Percentiles rank a stretch among this genome's conserved stretches.
Conservation (phyloP, 345 rosid species). For the Balakata baccata region DNA sequence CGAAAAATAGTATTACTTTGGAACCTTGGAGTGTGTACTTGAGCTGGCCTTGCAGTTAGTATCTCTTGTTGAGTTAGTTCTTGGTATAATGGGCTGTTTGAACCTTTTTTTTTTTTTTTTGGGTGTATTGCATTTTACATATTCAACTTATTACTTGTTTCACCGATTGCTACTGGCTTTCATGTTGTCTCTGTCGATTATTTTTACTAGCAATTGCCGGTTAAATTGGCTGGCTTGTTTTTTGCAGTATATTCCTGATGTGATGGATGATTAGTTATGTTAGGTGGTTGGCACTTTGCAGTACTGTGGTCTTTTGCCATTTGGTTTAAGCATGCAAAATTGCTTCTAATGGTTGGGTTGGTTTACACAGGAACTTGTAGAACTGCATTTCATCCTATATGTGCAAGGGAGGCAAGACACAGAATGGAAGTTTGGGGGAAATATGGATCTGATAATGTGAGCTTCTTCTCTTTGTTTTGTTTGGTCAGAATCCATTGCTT, state of each 20-base stretch:
- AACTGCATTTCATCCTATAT: conserved; percentile 86
- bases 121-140: neutral
- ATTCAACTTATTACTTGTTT: neutral
- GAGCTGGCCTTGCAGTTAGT: neutral
- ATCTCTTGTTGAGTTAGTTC: neutral
- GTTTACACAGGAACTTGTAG: conserved; percentile 73
- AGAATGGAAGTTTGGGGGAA: conserved; percentile 96
- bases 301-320: neutral
- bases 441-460: conserved; percentile 71
- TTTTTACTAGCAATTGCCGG: neutral
- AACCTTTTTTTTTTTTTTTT: neutral
- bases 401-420: conserved; percentile 90
- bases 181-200: neutral
- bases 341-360: conserved; percentile 1
- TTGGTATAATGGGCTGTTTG: neutral
- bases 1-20: neutral
- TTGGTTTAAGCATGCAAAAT: neutral
- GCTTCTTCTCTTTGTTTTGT: conserved; percentile 27
- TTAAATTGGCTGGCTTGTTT: neutral
- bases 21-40: neutral
- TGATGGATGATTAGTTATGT: neutral
- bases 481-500: neutral
- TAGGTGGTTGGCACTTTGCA: neutral
- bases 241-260: too few species aligned
- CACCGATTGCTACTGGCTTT: neutral